A percentile compares a stretch with the other conserved stretches of the same genome.
Evolutionary conservation across 2,329 filamentous ascomycete species (phyloP).

Genomic region (Diaporthe destruens): DNA sequence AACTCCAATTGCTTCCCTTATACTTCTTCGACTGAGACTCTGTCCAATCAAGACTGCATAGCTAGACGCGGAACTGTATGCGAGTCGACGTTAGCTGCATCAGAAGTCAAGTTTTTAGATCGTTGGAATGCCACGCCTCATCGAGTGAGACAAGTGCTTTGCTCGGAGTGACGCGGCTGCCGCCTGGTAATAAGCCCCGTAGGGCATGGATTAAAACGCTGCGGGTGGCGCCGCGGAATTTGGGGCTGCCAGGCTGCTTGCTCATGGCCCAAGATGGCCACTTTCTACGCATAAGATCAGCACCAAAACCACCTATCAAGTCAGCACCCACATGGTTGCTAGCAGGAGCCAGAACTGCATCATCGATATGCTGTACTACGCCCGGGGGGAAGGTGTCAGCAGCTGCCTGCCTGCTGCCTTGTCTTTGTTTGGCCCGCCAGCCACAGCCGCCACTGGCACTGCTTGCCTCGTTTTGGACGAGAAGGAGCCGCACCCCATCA

Average conservation of each 20-base stretch:
- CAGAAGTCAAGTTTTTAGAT: background rate
- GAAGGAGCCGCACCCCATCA: slow-evolving; percentile 2
- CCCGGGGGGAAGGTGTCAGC: background rate
- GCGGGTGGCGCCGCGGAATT: background rate
- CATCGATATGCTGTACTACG: background rate
- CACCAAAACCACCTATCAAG: background rate
- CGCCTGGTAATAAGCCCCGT: too few species aligned
- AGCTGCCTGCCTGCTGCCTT: background rate
- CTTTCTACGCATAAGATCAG: background rate
- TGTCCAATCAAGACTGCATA: background rate
- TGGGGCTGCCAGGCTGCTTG: too few species aligned
- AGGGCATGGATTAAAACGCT: background rate
- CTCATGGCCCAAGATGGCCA: background rate
- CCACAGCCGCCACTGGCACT: background rate
- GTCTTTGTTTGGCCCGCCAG: background rate
- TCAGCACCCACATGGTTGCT: background rate
- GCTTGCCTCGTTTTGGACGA: background rate
- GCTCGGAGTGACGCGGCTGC: background rate
- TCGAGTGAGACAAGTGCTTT: background rate
- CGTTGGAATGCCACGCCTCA: background rate
- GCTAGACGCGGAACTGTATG: background rate
- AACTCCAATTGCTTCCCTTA: background rate
- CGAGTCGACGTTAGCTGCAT: background rate
- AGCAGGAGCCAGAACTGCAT: background rate
- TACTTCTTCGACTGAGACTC: background rate